Percentiles rank a stretch among this genome's conserved stretches.
These are phyloP conservation scores for Elsinoe australis DNA, from an alignment of 2,329 filamentous ascomycete species.

Conservation along the genomic window DNA sequence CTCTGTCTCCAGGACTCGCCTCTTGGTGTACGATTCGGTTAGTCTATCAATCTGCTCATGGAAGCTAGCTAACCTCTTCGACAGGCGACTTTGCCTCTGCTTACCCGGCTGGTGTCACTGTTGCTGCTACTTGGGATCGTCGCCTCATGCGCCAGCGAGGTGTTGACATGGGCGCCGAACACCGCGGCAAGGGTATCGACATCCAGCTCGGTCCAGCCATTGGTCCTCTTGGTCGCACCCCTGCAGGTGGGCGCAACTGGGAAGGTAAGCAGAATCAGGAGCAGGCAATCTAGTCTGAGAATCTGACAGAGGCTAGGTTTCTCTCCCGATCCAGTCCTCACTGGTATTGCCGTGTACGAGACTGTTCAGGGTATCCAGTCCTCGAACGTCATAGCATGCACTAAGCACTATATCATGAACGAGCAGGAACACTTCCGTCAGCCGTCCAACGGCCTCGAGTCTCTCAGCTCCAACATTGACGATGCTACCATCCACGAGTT, in stretches of 20 bases:
- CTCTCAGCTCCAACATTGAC: conserved; percentile 53
- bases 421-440: conserved; percentile 70
- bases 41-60: conserved; percentile 19
- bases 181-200: conserved; percentile 66
- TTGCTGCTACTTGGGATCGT: conserved; percentile 77
- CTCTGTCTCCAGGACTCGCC: conserved; percentile 86
- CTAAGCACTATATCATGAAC: conserved; percentile 68
- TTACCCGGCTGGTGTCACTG: conserved; percentile 69
- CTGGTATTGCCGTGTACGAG: conserved; percentile 63
- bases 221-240: conserved; percentile 61
- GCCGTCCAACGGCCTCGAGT: conserved; percentile 38
- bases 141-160: conserved; percentile 61
- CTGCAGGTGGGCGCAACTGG: conserved; percentile 65
- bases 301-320: conserved; percentile 34
- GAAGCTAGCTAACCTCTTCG: conserved; percentile 9
- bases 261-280: conserved; percentile 44
- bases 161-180: conserved; percentile 66
- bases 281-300: background rate
- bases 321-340: conserved; percentile 67
- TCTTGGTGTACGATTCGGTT: conserved; percentile 64
- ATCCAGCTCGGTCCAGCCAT: conserved; percentile 70
- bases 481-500: conserved; percentile 57
- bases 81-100: conserved; percentile 69
- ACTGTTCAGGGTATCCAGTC: conserved; percentile 75
- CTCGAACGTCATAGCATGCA: conserved; percentile 73